Evolutionary conservation across 202 grass and related monocot species (phyloP).

Genomic region (Brachypodium distachyon): DNA sequence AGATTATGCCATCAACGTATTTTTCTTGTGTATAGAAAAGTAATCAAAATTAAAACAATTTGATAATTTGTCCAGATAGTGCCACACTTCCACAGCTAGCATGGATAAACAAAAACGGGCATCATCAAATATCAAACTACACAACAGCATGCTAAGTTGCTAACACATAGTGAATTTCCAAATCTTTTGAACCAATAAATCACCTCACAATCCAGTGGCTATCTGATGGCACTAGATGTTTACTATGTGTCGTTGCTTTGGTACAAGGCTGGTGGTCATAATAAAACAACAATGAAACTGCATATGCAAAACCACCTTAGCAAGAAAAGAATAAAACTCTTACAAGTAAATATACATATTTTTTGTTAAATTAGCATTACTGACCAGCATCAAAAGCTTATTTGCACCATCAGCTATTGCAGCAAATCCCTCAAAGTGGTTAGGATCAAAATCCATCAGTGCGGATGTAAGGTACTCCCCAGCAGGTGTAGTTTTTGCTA

Average conservation of each 20-base stretch:
- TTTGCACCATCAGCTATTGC: slow-evolving; percentile 97
- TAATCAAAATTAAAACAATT: background rate
- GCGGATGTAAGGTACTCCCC: slow-evolving; percentile 96
- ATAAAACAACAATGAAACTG: background rate
- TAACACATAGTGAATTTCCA: background rate
- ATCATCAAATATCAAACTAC: background rate
- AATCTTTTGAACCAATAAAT: background rate
- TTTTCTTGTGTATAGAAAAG: too few relatives aligned
- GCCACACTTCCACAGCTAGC: background rate
- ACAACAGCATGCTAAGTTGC: background rate
- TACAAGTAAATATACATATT: background rate
- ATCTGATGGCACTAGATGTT: background rate
- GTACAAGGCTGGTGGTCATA: background rate
- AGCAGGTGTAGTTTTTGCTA: slow-evolving; percentile 87
- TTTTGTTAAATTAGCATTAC: slow-evolving; percentile 15
- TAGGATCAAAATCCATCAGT: slow-evolving; percentile 89
- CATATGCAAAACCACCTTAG: background rate
- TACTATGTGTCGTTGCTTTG: background rate
- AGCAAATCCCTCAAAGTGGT: slow-evolving; percentile 91
- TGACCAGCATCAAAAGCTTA: slow-evolving; percentile 99
- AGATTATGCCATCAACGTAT: too few relatives aligned
- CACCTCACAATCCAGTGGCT: background rate
- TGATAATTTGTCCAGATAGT: background rate
- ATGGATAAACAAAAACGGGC: background rate
- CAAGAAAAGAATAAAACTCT: background rate